Base-by-base conservation (phyloP, 1,284 basidiomycete genomes). In the Porogramme epimiltina region DNA sequence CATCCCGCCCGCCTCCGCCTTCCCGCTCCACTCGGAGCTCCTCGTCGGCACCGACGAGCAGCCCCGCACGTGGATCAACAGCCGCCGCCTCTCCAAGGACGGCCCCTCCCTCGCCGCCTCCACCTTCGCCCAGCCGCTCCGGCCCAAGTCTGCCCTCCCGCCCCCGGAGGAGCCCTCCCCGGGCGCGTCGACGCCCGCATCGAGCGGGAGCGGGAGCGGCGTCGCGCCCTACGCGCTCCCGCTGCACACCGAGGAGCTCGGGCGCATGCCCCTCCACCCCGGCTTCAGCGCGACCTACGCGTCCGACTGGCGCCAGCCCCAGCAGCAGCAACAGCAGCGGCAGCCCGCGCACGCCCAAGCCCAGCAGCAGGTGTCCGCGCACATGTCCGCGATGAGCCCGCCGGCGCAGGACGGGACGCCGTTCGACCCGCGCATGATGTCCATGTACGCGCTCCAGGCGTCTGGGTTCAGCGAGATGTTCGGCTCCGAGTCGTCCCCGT, bases 231-330 rank as follows among this genome's bases (percentile, higher is more conserved):
- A 63, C 47, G 47, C 55, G 42, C 67, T 85, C 2, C 85, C 85
- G 0, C 70, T 83, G 36, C 82, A 83, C 58, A 85, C 77, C 59
- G 73, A 83, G 45, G 83, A 87, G 41, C 69, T 87, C 2, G 83
- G 76, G 1, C 68, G 77, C 20, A 61, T 82, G 3, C 82, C 85
- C 0, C 50, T 82, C n/a, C 78, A 82, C 51, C 62, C 66, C 8
- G 59, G 56, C 2, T 58, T 58, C 36, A 57, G 49, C 37, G 49
- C 40, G 28, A 31, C 25, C 22, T 60, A 51, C 50, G 42, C 49
- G 42, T 49, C 48, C 31, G 54, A 52, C 13, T 51, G 45, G 51
- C 42, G 41, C n/a, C 42, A 42, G 31, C 40, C 25, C 8, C 38
- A 8, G 16, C 45, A 42, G 31, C 50, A 31, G 10, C 42, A 46